A percentile compares a stretch with the other conserved stretches of the same genome.
Conservation (phyloP, 2,329 filamentous ascomycete genomes). For the Fusarium lateritium region DNA sequence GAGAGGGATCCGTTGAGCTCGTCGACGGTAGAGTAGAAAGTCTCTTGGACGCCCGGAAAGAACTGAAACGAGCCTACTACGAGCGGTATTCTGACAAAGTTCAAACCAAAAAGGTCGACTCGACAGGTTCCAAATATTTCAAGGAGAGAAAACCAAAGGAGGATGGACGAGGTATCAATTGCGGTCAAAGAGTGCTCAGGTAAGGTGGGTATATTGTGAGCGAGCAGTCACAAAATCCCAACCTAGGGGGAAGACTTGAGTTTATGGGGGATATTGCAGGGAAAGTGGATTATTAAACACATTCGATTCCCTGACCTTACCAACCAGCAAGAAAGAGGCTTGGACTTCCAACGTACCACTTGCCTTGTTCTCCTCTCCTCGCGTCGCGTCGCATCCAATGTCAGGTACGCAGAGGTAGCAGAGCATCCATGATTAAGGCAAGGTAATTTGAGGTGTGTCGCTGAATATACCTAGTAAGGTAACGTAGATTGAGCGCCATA, state of each 20-base stretch:
- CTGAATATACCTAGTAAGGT: slow-evolving; percentile 12
- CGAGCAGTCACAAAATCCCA: neutral
- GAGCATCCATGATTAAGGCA: slow-evolving; percentile 8
- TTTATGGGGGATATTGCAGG: slow-evolving; percentile 7
- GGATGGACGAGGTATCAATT: neutral
- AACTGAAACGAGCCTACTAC: slow-evolving; percentile 14
- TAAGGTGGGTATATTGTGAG: neutral
- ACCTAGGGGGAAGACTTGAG: neutral
- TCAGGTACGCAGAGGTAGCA: slow-evolving; percentile 1
- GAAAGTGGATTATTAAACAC: slow-evolving; percentile 22
- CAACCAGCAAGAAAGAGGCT: neutral
- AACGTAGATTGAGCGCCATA: neutral
- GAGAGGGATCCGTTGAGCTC: slow-evolving; percentile 16
- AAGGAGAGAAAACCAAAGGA: neutral
- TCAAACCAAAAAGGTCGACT: neutral
- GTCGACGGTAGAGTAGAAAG: slow-evolving; percentile 3
- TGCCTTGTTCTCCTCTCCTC: neutral
- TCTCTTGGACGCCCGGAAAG: neutral
- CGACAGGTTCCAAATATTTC: slow-evolving; percentile 16
- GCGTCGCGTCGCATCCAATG: slow-evolving; percentile 22
- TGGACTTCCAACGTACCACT: slow-evolving; percentile 16
- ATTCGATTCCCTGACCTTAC: slow-evolving; percentile 14
- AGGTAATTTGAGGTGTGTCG: slow-evolving; percentile 11
- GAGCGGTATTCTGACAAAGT: neutral
- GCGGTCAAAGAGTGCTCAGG: neutral